A percentile compares a stretch with the other conserved stretches of the same genome.
Evolutionary conservation across 2,329 filamentous ascomycete species (phyloP).

Genomic region (Plenodomus lindquistii): DNA sequence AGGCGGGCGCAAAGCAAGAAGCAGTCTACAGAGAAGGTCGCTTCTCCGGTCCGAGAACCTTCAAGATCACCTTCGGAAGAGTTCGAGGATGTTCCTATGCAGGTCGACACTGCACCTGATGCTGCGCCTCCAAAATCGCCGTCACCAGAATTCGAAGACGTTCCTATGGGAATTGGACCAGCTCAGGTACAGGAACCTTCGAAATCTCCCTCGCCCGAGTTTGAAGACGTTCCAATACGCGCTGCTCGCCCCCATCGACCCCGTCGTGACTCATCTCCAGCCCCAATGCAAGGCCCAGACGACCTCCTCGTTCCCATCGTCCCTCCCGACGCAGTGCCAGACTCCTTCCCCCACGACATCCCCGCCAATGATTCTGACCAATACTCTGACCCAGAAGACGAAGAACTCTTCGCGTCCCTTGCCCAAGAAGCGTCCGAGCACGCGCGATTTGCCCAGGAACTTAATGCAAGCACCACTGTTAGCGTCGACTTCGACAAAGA

Average conservation of each 20-base stretch:
- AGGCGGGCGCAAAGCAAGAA: slow-evolving; percentile 3
- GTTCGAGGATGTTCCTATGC: slow-evolving; percentile 54
- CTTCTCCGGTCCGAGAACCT: slow-evolving; percentile 34
- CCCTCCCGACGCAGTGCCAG: slow-evolving; percentile 35
- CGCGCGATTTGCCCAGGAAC: slow-evolving; percentile 82
- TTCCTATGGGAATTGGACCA: slow-evolving; percentile 31
- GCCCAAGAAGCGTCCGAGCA: slow-evolving; percentile 93
- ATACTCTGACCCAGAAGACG: slow-evolving; percentile 85
- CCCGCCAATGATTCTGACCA: slow-evolving; percentile 40
- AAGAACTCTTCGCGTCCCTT: slow-evolving; percentile 82
- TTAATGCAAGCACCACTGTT: slow-evolving; percentile 74
- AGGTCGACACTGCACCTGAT: slow-evolving; percentile 3
- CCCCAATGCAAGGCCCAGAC: slow-evolving; percentile 27
- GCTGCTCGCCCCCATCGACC: slow-evolving; percentile 12
- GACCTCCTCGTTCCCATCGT: slow-evolving; percentile 35
- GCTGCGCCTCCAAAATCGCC: slow-evolving; percentile 42
- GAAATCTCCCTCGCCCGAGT: slow-evolving; percentile 54
- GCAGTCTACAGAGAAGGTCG: background rate
- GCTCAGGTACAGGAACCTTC: slow-evolving; percentile 10
- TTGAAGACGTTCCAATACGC: slow-evolving; percentile 53
- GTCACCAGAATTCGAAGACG: slow-evolving; percentile 58
- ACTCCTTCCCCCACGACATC: slow-evolving; percentile 32
- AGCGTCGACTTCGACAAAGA: slow-evolving; percentile 83
- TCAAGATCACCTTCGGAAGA: slow-evolving; percentile 51
- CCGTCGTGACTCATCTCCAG: slow-evolving; percentile 27